Conservation (phyloP, 2,329 filamentous ascomycete genomes). For the Trichoderma pleuroti region DNA sequence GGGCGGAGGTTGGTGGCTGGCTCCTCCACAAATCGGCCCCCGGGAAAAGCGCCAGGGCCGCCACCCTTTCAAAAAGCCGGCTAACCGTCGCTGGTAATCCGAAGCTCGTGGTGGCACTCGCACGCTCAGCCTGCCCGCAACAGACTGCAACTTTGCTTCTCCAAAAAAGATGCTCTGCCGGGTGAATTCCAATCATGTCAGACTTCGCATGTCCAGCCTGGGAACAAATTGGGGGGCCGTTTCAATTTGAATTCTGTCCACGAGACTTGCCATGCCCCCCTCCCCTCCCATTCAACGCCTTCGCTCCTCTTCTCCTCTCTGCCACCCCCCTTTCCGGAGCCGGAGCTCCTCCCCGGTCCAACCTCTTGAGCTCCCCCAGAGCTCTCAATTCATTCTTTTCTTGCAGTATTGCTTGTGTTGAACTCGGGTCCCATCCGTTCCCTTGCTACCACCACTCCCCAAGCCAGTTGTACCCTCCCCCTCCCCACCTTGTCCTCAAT, state of each 20-base stretch:
- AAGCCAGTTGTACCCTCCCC: not conserved
- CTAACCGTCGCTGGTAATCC: conserved; percentile 19
- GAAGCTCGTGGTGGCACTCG: conserved; percentile 10
- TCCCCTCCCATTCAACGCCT: not conserved
- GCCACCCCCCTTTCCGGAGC: conserved; percentile 11
- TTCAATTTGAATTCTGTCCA: not conserved
- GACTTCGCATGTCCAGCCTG: conserved; percentile 6
- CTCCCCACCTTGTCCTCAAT: conserved; percentile 7
- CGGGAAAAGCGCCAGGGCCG: not conserved
- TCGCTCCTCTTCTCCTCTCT: not conserved
- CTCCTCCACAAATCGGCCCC: not conserved
- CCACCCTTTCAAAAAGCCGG: not conserved
- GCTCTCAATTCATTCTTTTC: not conserved
- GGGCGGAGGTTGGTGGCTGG: not conserved
- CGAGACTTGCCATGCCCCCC: not conserved
- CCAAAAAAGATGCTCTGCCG: not conserved
- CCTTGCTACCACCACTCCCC: not conserved
- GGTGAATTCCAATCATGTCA: not conserved
- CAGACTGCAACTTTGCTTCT: not conserved
- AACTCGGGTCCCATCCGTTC: not conserved
- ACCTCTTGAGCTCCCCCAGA: not conserved
- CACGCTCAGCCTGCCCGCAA: not conserved
- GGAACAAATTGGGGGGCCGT: not conserved
- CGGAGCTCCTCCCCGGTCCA: not conserved
- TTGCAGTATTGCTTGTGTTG: not conserved